Evolutionary conservation across 176 grass and related monocot species (phyloP).

Genomic region (Musa beccarii): DNA sequence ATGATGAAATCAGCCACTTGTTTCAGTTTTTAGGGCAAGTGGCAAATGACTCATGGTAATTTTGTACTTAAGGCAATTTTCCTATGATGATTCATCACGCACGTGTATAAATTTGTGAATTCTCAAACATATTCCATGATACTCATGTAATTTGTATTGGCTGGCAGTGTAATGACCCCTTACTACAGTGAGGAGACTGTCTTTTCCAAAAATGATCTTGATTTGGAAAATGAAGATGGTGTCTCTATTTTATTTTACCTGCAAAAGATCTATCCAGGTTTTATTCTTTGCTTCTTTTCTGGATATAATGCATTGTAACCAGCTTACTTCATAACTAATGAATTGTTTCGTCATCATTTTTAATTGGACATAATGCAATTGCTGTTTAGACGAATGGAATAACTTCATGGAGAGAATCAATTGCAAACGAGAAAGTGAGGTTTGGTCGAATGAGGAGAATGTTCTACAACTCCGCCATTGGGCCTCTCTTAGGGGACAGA

Average conservation of each 20-base stretch:
- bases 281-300: conserved; percentile 8
- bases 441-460: conserved; percentile 93
- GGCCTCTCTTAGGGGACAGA: conserved; percentile 88
- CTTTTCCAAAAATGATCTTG: conserved; percentile 89
- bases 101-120: background rate
- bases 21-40: no score
- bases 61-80: no score
- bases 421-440: conserved; percentile 78
- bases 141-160: background rate
- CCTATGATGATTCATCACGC: no score
- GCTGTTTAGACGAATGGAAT: conserved; percentile 87
- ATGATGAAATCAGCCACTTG: no score
- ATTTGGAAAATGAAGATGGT: conserved; percentile 98
- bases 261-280: conserved; percentile 98
- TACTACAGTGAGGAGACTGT: conserved; percentile 98
- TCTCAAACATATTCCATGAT: background rate
- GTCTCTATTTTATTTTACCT: conserved; percentile 98
- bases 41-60: no score
- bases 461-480: conserved; percentile 83
- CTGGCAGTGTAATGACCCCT: conserved; percentile 89
- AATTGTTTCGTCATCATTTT: background rate
- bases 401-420: conserved; percentile 92
- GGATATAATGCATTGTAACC: background rate
- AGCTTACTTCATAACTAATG: conserved; percentile 10
- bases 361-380: background rate